phyloP scores from a whole-genome alignment of 345 rosid genomes.

The Hibiscus syriacus region DNA sequence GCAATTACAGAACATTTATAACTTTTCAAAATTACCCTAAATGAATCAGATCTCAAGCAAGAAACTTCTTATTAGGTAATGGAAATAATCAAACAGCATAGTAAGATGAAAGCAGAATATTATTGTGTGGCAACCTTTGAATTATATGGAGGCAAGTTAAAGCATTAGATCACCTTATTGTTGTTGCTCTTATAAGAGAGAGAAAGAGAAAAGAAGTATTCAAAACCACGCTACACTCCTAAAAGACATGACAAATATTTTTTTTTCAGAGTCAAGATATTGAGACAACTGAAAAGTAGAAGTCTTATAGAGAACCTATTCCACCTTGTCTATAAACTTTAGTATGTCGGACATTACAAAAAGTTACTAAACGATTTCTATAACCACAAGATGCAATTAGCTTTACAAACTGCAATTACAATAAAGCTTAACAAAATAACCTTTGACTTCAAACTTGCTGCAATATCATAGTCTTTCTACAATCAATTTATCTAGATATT shows the following conservation, averaged over 20 bases:
- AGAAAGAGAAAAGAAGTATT: background rate
- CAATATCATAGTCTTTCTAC: background rate
- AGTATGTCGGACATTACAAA: background rate
- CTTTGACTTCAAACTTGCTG: background rate
- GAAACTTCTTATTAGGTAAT: background rate
- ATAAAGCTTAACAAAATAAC: background rate
- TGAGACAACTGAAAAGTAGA: background rate
- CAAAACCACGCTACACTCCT: background rate
- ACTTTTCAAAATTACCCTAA: background rate
- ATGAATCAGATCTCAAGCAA: background rate
- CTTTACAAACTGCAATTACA: too few species aligned
- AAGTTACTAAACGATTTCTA: background rate
- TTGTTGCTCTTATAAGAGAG: too few species aligned
- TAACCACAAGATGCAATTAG: too few species aligned
- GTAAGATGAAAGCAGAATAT: background rate
- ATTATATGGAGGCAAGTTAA: background rate
- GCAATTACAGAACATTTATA: background rate
- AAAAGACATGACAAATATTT: background rate
- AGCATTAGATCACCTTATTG: background rate
- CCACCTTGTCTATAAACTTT: background rate
- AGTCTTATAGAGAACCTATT: background rate
- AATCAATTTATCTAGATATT: background rate
- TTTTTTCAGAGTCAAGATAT: background rate
- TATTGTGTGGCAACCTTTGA: background rate
- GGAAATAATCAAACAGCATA: background rate